Conservation (phyloP, 2,329 filamentous ascomycete species). For the Trichoderma koningii region DNA sequence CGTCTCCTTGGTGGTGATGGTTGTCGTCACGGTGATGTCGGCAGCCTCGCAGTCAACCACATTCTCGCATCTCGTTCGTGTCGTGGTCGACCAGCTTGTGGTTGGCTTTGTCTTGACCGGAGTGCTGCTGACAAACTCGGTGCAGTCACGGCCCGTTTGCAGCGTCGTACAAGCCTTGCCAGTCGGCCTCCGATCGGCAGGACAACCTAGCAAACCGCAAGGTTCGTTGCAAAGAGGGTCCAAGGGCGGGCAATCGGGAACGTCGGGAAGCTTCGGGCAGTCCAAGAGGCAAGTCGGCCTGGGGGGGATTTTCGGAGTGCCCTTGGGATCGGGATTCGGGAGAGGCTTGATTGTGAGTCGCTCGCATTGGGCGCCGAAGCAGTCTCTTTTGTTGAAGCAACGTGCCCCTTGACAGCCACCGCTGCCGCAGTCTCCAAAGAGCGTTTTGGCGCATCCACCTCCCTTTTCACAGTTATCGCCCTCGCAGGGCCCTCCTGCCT, state of each 20-base stretch:
- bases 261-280: slow-evolving; percentile 2
- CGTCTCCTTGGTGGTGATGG: background rate
- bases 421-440: slow-evolving; percentile 7
- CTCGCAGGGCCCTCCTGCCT: slow-evolving; percentile 18
- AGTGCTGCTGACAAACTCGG: slow-evolving; percentile 19
- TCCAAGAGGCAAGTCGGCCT: slow-evolving; percentile 9
- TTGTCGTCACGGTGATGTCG: slow-evolving; percentile 12
- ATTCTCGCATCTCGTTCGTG: slow-evolving; percentile 14
- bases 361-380: slow-evolving; percentile 8
- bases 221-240: slow-evolving; percentile 1
- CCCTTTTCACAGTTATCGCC: slow-evolving; percentile 15
- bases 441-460: slow-evolving; percentile 22
- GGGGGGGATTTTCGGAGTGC: background rate
- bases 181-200: slow-evolving; percentile 2
- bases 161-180: slow-evolving; percentile 11
- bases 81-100: slow-evolving; percentile 17
- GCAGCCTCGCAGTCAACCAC: slow-evolving; percentile 22
- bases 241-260: background rate
- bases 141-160: slow-evolving; percentile 7
- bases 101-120: background rate
- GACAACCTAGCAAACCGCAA: background rate
- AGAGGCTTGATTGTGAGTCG: slow-evolving; percentile 9
- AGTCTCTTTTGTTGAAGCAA: background rate
- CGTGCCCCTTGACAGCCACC: background rate
- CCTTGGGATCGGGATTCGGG: background rate